A percentile compares a stretch with the other conserved stretches of the same genome.
phyloP scores from a whole-genome alignment of 768 basidiomycete genomes.

The Daedaleopsis nitida region DNA sequence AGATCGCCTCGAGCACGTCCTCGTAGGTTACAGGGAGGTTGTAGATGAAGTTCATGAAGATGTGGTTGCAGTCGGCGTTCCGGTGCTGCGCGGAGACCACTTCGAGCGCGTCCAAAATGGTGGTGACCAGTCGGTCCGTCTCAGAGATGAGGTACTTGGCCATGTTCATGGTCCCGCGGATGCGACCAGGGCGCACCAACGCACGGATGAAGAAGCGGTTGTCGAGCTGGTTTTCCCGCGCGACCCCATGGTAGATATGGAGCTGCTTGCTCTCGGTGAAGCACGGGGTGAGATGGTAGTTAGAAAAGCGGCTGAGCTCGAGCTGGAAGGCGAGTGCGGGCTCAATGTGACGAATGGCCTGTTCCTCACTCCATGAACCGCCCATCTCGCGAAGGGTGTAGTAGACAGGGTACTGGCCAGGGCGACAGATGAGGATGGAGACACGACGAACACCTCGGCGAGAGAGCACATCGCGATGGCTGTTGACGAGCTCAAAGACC shows the following conservation, averaged over 20 bases:
- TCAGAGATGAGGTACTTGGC: slow-evolving; percentile 99
- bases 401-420: slow-evolving; percentile 91
- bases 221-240: slow-evolving; percentile 96
- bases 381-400: slow-evolving; percentile 82
- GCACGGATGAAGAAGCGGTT: slow-evolving; percentile 98
- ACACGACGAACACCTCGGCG: slow-evolving; percentile 88
- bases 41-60: slow-evolving; percentile 99
- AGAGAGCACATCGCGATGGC: slow-evolving; percentile 58
- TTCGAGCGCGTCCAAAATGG: slow-evolving; percentile 92
- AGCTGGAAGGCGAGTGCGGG: slow-evolving; percentile 98
- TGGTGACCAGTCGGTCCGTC: slow-evolving; percentile 94
- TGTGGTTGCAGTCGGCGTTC: slow-evolving; percentile 96
- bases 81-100: slow-evolving; percentile 89
- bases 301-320: slow-evolving; percentile 92
- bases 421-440: slow-evolving; percentile 89
- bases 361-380: slow-evolving; percentile 87
- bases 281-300: slow-evolving; percentile 95
- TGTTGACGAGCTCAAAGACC: slow-evolving; percentile 72
- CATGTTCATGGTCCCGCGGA: slow-evolving; percentile 88
- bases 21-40: slow-evolving; percentile 94
- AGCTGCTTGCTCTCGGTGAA: slow-evolving; percentile 97
- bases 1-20: slow-evolving; percentile 93
- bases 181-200: slow-evolving; percentile 91
- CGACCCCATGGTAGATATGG: slow-evolving; percentile 96
- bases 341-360: slow-evolving; percentile 97